Evolutionary conservation across 2,329 filamentous ascomycete species (phyloP), one percentile per base, ranked within the genome.

Genomic region (Sporothrix schenckii): DNA sequence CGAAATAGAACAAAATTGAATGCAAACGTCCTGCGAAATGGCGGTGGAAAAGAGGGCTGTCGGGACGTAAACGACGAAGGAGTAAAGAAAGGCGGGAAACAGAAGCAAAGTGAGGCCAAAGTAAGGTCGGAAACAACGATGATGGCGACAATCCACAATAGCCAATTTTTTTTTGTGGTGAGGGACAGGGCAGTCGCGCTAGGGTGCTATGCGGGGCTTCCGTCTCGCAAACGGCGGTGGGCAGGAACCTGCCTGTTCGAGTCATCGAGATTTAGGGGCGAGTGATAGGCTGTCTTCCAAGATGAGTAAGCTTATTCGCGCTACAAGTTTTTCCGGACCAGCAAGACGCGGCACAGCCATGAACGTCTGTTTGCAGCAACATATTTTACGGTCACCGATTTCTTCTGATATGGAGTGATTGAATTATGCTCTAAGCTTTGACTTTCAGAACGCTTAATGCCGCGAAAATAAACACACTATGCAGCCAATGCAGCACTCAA

Each of bases 121-220:
- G 66, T 71, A 66, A 52, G 50, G n/a, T 30, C 67, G 34, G 67
- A 60, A 66, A 54, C 61, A 66, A 21, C 41, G 30, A 52, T 41
- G 54, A 54, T 30, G 68, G 47, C 54, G 70, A 72, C 68, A 70
- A 73, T 70, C 66, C 65, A 72, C 70, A 69, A 69, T 71, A 63
- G 54, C 44, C 68, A 69, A 53, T 70, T 68, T 72, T 70, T 71
- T 72, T 70, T 68, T 71, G 69, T 73, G 66, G 63, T 66, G 65
- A 66, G 44, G 67, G 50, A 69, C 49, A 72, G 71, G 72, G 72
- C 72, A 73, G 60, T 47, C 30, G 63, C 71, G 70, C 72, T 73
- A 73, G 72, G 70, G 71, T 58, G 69, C 54, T 70, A 65, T 71
- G 73, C 72, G 73, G 73, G 73, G 73, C 72, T 63, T 27, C 24